Conservation (phyloP, 2,329 filamentous ascomycete species). For the Xylariaceae sp. region DNA sequence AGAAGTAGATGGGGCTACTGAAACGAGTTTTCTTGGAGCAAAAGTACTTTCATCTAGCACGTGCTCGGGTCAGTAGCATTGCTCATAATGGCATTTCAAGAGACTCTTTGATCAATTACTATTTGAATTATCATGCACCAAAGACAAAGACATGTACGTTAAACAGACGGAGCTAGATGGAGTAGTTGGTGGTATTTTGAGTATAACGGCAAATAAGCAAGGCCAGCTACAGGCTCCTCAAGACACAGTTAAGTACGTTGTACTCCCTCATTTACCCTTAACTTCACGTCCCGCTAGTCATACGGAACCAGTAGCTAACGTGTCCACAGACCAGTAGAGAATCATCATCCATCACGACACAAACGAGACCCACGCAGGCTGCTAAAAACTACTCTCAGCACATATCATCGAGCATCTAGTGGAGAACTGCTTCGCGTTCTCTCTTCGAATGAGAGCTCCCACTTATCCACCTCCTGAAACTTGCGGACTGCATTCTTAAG, state of each 20-base stretch:
- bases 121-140: not conserved
- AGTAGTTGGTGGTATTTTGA: slow-evolving; percentile 14
- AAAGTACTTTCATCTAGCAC: too few relatives aligned
- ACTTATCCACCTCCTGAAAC: slow-evolving; percentile 72
- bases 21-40: too few relatives aligned
- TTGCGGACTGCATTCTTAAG: slow-evolving; percentile 65
- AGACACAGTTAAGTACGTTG: slow-evolving; percentile 22
- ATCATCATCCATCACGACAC: slow-evolving; percentile 23
- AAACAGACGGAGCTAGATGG: not conserved
- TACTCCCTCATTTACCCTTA: slow-evolving; percentile 1
- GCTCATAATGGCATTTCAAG: too few relatives aligned
- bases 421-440: slow-evolving; percentile 63
- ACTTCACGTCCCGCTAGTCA: not conserved
- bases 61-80: too few relatives aligned
- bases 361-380: slow-evolving; percentile 11
- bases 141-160: not conserved
- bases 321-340: slow-evolving; percentile 15
- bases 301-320: slow-evolving; percentile 26
- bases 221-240: slow-evolving; percentile 4
- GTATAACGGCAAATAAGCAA: slow-evolving; percentile 14
- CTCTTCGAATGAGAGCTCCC: slow-evolving; percentile 72
- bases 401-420: slow-evolving; percentile 52
- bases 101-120: too few relatives aligned
- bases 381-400: not conserved
- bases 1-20: too few relatives aligned